phyloP scores from a whole-genome alignment of 495 filamentous ascomycete genomes.

The Lophiotrema nucula region DNA sequence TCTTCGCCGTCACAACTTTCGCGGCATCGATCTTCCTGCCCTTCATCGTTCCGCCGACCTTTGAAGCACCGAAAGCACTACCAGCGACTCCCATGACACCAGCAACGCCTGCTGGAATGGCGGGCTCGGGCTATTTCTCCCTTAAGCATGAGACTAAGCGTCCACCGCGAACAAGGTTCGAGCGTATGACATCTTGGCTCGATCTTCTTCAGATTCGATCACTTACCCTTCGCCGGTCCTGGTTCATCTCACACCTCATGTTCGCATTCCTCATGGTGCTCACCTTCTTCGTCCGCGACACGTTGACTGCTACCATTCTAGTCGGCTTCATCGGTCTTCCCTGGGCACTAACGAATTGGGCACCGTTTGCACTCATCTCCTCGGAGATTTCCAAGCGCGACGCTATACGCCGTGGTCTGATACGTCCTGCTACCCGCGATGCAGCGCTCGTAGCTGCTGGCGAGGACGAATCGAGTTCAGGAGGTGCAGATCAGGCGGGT shows the following conservation, averaged over 20 bases:
- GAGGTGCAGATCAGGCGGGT: constrained; percentile 70
- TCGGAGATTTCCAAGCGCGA: constrained; percentile 81
- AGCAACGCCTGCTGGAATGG: constrained; percentile 3
- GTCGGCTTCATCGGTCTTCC: constrained; percentile 78
- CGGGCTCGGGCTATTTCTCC: constrained; percentile 32
- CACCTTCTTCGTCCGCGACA: constrained; percentile 71
- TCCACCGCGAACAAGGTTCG: constrained; percentile 9
- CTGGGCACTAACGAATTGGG: constrained; percentile 89
- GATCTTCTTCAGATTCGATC: constrained; percentile 65
- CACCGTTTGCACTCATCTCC: constrained; percentile 86
- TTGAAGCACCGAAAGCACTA: constrained; percentile 46
- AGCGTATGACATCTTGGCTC: constrained; percentile 29
- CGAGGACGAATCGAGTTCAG: constrained; percentile 49
- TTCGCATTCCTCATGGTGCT: constrained; percentile 76
- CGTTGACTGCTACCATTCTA: constrained; percentile 65
- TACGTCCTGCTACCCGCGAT: constrained; percentile 39
- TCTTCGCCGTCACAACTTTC: constrained; percentile 81
- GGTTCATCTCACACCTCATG: constrained; percentile 76
- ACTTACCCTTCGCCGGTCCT: constrained; percentile 81
- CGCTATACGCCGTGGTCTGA: constrained; percentile 58
- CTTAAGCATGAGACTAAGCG: constrained; percentile 8
- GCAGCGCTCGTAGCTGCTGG: constrained; percentile 35
- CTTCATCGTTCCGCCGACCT: constrained; percentile 76
- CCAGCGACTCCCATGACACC: constrained; percentile 19
- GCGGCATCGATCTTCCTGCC: constrained; percentile 75